phyloP scores from a whole-genome alignment of 2,329 filamentous ascomycete species.

The Colletotrichum liaoningense region DNA sequence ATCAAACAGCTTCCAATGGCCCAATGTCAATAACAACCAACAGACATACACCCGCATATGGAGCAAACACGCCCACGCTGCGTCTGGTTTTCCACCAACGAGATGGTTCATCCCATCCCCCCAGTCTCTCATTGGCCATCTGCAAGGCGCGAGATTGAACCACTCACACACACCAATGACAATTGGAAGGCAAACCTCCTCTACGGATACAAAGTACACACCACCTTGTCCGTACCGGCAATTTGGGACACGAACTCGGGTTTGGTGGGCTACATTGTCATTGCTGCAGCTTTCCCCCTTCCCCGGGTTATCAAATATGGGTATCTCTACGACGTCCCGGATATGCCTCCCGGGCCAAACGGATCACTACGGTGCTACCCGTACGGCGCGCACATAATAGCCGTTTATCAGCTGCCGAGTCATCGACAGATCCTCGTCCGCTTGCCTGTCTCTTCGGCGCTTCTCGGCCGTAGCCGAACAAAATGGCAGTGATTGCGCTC shows the following conservation, averaged over 20 bases:
- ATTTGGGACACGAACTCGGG: not conserved
- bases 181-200: not conserved
- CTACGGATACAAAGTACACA: not conserved
- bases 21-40: not conserved
- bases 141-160: not conserved
- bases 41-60: not conserved
- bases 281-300: not conserved
- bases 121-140: not conserved
- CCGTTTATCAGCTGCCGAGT: not conserved
- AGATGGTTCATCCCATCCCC: not conserved
- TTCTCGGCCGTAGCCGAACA: not conserved
- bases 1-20: not conserved
- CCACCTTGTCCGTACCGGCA: not conserved
- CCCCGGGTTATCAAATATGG: slow-evolving; percentile 23
- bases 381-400: not conserved
- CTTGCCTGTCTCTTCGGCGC: not conserved
- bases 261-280: not conserved
- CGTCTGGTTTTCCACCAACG: slow-evolving; percentile 1
- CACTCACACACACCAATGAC: not conserved
- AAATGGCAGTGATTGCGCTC: not conserved
- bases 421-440: not conserved
- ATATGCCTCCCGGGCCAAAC: not conserved
- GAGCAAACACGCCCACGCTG: slow-evolving; percentile 2
- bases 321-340: not conserved
- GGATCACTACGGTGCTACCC: not conserved